Conservation (phyloP, 257 asterid genomes). For the Primulina huaijiensis region DNA sequence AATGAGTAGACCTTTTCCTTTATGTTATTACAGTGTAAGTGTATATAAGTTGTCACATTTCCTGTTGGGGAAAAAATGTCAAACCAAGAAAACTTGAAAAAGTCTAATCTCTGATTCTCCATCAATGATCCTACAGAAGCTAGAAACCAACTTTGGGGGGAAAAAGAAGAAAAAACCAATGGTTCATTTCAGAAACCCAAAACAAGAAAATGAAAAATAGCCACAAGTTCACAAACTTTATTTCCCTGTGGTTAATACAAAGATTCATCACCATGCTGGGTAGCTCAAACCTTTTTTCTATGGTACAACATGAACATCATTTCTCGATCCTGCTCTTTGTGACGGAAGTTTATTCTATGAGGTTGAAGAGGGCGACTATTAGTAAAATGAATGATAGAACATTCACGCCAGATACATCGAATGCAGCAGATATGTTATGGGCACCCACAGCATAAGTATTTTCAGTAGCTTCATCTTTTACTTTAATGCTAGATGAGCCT, state of each 20-base stretch:
- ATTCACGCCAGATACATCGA: conserved; percentile 27
- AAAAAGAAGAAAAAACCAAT: neutral
- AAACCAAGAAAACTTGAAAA: neutral
- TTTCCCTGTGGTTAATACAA: conserved; percentile 23
- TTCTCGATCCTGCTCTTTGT: conserved; percentile 20
- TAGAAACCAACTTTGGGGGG: neutral
- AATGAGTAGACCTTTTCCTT: neutral
- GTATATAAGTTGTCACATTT: neutral
- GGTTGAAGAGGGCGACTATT: conserved; percentile 31
- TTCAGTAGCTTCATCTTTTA: conserved; percentile 62
- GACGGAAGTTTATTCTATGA: conserved; percentile 31
- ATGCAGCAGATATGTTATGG: conserved; percentile 56
- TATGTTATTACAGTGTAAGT: neutral
- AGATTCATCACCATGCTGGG: conserved; percentile 27
- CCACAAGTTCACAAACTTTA: neutral
- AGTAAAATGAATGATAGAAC: conserved; percentile 39
- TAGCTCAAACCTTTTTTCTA: conserved; percentile 14
- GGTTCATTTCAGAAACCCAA: conserved; percentile 21
- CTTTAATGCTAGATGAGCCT: conserved; percentile 69
- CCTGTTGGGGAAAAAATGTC: neutral
- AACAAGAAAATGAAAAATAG: neutral
- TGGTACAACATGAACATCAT: conserved; percentile 25
- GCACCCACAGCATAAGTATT: conserved; percentile 45
- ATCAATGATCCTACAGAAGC: neutral
- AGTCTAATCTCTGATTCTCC: neutral